A percentile compares a stretch with the other conserved stretches of the same genome.
Evolutionary conservation across 345 rosid genomes (phyloP).

Genomic region (Lepidium didymum): DNA sequence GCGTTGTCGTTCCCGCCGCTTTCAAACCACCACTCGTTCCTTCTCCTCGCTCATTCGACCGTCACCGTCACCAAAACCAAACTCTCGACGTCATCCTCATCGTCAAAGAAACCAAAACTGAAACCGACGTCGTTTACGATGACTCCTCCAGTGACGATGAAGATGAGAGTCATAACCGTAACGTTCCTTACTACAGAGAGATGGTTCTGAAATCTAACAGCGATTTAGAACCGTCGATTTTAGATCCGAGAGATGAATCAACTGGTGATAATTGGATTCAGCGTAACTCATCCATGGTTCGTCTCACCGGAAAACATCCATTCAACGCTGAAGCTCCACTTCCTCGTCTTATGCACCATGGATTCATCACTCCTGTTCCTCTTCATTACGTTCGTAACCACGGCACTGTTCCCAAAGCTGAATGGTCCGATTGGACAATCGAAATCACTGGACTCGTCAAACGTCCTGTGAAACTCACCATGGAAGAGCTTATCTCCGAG

Average conservation of each 20-base stretch:
- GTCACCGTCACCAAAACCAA: constrained; percentile 38
- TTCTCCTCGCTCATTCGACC: constrained; percentile 25
- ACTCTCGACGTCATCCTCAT: not conserved
- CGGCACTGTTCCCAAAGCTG: constrained; percentile 61
- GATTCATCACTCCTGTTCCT: constrained; percentile 89
- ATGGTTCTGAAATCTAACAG: constrained; percentile 41
- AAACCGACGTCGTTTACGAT: constrained; percentile 7
- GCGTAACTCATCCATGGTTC: constrained; percentile 77
- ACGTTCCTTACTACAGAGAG: constrained; percentile 32
- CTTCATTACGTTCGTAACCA: constrained; percentile 97
- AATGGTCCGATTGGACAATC: constrained; percentile 68
- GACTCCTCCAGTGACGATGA: constrained; percentile 48
- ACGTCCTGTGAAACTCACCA: constrained; percentile 52
- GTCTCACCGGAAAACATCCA: constrained; percentile 95
- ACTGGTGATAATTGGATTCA: constrained; percentile 79
- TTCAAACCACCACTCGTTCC: constrained; percentile 35
- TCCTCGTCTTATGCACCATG: constrained; percentile 80
- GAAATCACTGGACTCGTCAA: constrained; percentile 79
- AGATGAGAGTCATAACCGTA: constrained; percentile 26
- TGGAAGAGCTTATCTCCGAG: constrained; percentile 67
- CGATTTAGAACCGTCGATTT: constrained; percentile 61
- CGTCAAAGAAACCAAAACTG: constrained; percentile 30
- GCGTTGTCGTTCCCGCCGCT: constrained; percentile 46
- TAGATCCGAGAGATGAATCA: constrained; percentile 62
- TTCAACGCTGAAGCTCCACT: constrained; percentile 85